Percentiles rank a stretch among this genome's conserved stretches.
Conservation (phyloP, 202 grass and related monocot genomes). For the Carex arenaria region DNA sequence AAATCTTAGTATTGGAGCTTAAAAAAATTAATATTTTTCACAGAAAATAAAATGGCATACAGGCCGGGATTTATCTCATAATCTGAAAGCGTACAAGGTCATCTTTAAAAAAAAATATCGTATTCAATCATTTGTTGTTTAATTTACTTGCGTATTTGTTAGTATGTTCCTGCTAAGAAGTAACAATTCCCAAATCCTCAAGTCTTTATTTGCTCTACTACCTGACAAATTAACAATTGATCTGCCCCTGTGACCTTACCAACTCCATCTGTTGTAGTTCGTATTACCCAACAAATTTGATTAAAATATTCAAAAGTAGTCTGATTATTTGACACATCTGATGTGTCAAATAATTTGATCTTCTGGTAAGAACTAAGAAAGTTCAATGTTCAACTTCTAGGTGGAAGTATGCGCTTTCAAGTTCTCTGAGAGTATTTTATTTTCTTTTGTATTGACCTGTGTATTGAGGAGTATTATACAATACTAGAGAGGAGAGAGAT, state of each 20-base stretch:
- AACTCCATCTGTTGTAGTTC: background rate
- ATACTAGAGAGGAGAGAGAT: background rate
- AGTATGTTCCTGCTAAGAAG: slow-evolving; percentile 54
- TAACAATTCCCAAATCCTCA: slow-evolving; percentile 41
- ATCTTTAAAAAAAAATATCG: slow-evolving; percentile 26
- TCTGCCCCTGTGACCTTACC: background rate
- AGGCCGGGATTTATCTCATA: background rate
- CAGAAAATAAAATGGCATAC: slow-evolving; percentile 7
- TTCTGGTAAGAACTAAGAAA: background rate
- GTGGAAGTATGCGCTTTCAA: background rate
- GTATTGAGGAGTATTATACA: background rate
- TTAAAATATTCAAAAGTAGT: background rate
- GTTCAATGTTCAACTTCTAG: background rate
- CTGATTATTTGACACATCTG: background rate
- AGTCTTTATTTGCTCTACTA: slow-evolving; percentile 37
- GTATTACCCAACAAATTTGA: background rate
- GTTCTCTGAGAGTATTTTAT: background rate
- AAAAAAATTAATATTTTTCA: background rate
- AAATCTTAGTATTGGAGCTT: background rate
- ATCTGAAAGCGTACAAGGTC: background rate
- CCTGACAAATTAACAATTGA: slow-evolving; percentile 21
- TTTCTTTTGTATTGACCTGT: background rate
- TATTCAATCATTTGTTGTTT: slow-evolving; percentile 32
- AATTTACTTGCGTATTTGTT: slow-evolving; percentile 29
- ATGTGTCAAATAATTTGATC: background rate